Evolutionary conservation across 257 asterid genomes (phyloP).

Genomic region (Nicotiana sylvestris): DNA sequence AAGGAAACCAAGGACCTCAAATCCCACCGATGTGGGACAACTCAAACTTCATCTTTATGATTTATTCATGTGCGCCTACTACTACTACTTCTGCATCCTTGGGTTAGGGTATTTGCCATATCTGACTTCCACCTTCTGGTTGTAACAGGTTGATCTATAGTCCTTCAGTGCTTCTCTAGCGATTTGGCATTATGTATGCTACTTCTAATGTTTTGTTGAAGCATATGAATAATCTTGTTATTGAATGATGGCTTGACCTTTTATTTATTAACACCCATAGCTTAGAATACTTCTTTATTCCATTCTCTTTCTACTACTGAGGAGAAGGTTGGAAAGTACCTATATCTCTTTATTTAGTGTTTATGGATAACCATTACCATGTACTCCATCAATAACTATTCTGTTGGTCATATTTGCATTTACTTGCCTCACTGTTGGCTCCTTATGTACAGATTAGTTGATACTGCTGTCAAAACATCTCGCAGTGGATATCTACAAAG

Average conservation of each 20-base stretch:
- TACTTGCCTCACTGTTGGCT: constrained; percentile 17
- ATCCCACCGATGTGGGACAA: no score
- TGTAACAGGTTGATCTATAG: background rate
- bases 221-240: background rate
- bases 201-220: background rate
- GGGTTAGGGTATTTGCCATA: background rate
- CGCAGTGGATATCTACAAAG: constrained; percentile 98
- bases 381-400: background rate
- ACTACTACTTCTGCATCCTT: background rate
- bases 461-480: constrained; percentile 98
- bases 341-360: background rate
- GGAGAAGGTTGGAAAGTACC: background rate
- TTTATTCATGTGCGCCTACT: background rate
- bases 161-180: no score
- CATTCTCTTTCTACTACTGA: background rate
- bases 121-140: background rate
- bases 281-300: background rate
- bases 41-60: background rate
- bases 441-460: constrained; percentile 66
- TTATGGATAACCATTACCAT: background rate
- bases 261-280: background rate
- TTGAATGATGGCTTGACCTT: background rate
- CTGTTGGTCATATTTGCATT: background rate
- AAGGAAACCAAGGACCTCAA: no score
- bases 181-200: background rate